Percentiles rank a stretch among this genome's conserved stretches.
phyloP scores from a whole-genome alignment of 192 early-diverging fungal species.

The Backusella sp. region DNA sequence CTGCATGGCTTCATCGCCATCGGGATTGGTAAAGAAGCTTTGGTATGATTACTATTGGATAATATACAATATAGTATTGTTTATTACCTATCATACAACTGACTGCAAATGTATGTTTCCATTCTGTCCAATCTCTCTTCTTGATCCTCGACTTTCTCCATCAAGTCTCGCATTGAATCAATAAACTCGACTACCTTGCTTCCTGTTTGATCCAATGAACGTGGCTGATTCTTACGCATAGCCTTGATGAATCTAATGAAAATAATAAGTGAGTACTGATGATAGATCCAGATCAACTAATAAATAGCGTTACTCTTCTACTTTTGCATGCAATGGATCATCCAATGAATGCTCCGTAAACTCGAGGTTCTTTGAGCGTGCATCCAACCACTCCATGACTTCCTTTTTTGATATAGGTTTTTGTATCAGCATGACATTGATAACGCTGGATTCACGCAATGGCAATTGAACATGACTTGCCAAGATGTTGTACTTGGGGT shows the following conservation, averaged over 20 bases:
- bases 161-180: constrained; percentile 16
- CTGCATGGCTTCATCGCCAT: constrained; percentile 52
- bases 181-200: constrained; percentile 8
- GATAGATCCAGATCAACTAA: no score
- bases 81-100: constrained; percentile 40
- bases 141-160: not conserved
- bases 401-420: constrained; percentile 35
- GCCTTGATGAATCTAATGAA: constrained; percentile 34
- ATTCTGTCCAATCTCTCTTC: constrained; percentile 44
- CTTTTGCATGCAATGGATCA: not conserved
- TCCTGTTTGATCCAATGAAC: constrained; percentile 17
- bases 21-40: constrained; percentile 38
- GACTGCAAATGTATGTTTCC: constrained; percentile 44
- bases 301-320: not conserved
- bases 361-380: not conserved
- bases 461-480: constrained; percentile 37
- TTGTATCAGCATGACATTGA: constrained; percentile 36
- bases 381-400: constrained; percentile 27
- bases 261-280: no score
- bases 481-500: constrained; percentile 29
- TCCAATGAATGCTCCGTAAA: not conserved
- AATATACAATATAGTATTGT: no score
- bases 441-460: constrained; percentile 11
- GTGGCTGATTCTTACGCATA: constrained; percentile 22
- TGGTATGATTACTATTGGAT: not conserved